Percentiles rank a stretch among this genome's conserved stretches.
Conservation (phyloP, 2,329 filamentous ascomycete genomes). For the Hypoxylon sp. region DNA sequence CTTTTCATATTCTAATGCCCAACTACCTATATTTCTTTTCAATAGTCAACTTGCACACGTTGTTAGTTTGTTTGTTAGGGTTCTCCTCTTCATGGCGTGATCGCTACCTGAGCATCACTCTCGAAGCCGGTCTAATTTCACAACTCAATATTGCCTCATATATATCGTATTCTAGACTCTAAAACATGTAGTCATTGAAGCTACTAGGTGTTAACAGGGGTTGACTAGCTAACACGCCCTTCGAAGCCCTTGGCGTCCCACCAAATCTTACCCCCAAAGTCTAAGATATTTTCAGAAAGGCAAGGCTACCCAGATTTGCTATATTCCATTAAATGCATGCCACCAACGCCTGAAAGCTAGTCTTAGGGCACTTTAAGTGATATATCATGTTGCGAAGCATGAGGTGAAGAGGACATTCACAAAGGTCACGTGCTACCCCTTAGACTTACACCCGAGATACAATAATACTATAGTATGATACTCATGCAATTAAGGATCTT, state of each 20-base stretch:
- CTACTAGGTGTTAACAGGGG: neutral
- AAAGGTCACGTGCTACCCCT: neutral
- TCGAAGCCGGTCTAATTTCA: neutral
- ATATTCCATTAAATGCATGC: neutral
- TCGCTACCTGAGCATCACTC: conserved; percentile 3
- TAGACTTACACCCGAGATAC: neutral
- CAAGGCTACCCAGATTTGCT: neutral
- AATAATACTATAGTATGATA: neutral
- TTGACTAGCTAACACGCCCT: neutral
- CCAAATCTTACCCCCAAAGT: neutral
- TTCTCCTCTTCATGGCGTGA: conserved; percentile 17
- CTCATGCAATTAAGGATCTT: neutral
- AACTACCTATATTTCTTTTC: neutral
- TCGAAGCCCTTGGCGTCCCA: neutral
- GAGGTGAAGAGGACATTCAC: neutral
- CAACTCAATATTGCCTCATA: neutral
- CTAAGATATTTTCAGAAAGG: neutral
- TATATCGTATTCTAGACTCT: neutral
- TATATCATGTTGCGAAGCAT: neutral
- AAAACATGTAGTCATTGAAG: neutral
- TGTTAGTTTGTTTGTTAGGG: neutral
- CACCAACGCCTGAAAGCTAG: neutral
- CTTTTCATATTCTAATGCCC: neutral
- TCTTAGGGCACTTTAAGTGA: neutral
- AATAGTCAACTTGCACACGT: neutral